Base-by-base conservation (phyloP, 192 early-diverging fungal genomes). In the Gamsiella multidivaricata region DNA sequence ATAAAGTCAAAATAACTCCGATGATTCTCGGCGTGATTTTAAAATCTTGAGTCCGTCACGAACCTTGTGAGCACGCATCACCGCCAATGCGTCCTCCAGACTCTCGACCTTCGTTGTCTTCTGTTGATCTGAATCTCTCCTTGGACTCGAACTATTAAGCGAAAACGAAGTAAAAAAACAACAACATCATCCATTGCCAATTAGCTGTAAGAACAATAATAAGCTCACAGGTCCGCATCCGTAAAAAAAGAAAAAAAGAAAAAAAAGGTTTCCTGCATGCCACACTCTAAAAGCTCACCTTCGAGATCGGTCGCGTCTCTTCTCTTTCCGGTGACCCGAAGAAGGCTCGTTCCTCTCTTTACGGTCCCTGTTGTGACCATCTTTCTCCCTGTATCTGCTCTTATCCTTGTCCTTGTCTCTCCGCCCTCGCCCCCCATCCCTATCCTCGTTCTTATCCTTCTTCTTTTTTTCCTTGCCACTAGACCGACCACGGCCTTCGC, bases 381-480 rank as follows among this genome's bases (percentile, higher is more conserved):
- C 42, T 22, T 41, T 32, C 31, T 71, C 58, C 37, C 55, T 50
- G 15, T 61, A 50, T 23, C 29, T 55, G 10, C 59, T 50, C n/a
- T 57, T 34, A 43, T 53, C 52, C 15, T 28, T 22, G 8, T 62
- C 33, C 41, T 29, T 49, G 28, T 54, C 53, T 36, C 36, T 23
- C n/a, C n/a, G n/a, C 20, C 41, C 55, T 49, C 39, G 54, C 29
- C 51, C 37, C 14, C 52, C 37, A 8, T 67, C 50, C 12, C 72
- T 45, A 50, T 64, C 73, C 14, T 82, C 80, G 42, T 75, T 58
- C 52, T 85, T 81, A 14, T 67, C 55, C 75, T 86, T 73, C 55
- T 69, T 69, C 33, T 83, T 75, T 32, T 86, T 83, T 49, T 87
- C 86, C 55, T 89, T 85, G 18, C 87, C 79, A 15, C 67, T 72